A percentile compares a stretch with the other conserved stretches of the same genome.
phyloP scores from a whole-genome alignment of 2,329 filamentous ascomycete genomes.

The Sphaerulina musiva region DNA sequence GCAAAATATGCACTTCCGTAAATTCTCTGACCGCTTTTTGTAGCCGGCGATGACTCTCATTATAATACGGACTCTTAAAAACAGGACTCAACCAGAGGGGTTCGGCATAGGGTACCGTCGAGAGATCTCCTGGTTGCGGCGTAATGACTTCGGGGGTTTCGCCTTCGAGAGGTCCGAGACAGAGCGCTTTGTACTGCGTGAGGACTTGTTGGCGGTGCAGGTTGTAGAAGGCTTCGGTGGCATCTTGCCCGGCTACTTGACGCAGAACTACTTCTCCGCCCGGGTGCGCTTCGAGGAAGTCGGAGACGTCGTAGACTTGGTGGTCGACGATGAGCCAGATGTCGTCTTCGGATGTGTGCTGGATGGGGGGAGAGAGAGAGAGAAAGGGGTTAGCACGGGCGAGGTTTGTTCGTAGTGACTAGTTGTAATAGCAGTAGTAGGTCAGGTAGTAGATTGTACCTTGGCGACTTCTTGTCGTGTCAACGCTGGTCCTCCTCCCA shows the following conservation, averaged over 20 bases:
- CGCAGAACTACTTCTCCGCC: slow-evolving; percentile 72
- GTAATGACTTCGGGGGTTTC: slow-evolving; percentile 70
- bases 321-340: slow-evolving; percentile 81
- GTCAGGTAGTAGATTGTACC: slow-evolving; percentile 1
- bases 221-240: slow-evolving; percentile 82
- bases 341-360: slow-evolving; percentile 68
- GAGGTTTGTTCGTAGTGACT: background rate
- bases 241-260: slow-evolving; percentile 75
- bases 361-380: no score
- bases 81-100: slow-evolving; percentile 72
- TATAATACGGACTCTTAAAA: slow-evolving; percentile 76
- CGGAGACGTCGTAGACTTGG: slow-evolving; percentile 78
- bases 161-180: slow-evolving; percentile 66
- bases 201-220: slow-evolving; percentile 87
- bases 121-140: slow-evolving; percentile 64
- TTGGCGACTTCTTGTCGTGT: slow-evolving; percentile 31
- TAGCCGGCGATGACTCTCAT: slow-evolving; percentile 62
- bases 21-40: slow-evolving; percentile 67
- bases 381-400: slow-evolving; percentile 2
- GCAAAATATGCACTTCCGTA: slow-evolving; percentile 62
- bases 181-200: slow-evolving; percentile 66
- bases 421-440: no score
- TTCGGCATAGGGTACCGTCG: slow-evolving; percentile 74
- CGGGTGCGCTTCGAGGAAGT: slow-evolving; percentile 79
- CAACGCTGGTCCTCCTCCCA: slow-evolving; percentile 9